Base-by-base conservation (phyloP, 164 flowering plant genomes). In the Euptelea pleiosperma region DNA sequence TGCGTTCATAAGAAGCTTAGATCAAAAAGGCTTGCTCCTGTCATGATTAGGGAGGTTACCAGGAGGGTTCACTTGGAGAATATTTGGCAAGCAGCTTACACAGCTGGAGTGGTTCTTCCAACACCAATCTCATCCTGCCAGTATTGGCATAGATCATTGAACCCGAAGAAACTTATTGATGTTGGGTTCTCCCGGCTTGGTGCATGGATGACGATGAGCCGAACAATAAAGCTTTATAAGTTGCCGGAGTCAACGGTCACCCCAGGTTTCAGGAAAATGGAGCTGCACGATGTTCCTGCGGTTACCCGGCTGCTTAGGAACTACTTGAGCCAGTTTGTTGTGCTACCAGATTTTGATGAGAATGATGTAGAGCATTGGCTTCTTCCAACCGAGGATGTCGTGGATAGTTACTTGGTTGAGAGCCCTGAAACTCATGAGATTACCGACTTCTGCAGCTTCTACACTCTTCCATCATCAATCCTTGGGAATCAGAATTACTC, bases 121-220 rank as follows among this genome's bases (percentile, higher is more conserved):
- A 75, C 82, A 0, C 84, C 82, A 18, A 67, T 80, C 6, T 33
- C 81, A 12, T 77, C 81, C 21, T 77, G 84, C 36, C 84, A 79
- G 30, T 79, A 77, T 54, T 79, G 81, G 84, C 84, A 79, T 50
- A 65, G 84, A 14, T 77, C 81, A 5, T 67, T 79, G 63, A 79
- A 77, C 36, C 84, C 84, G 0, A 79, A 79, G 69, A 79, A 79
- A 50, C 81, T 79, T 31, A 79, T 79, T 42, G 81, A 79, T 61
- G 79, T 77, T 47, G 84, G 84, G 18, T 80, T 80, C 63, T 80
- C 84, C 14, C 68, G 84, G 62, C 79, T 80, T 52, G 84, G 84
- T 18, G 75, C 84, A 15, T 50, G 80, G 44, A 80, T 80, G 84
- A 80, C 84, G 4, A 80, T 80, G 82, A 80, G 84, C 68, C 66